A percentile compares a stretch with the other conserved stretches of the same genome.
phyloP scores from a whole-genome alignment of 768 basidiomycete genomes.

The Pleurotus eryngii region DNA sequence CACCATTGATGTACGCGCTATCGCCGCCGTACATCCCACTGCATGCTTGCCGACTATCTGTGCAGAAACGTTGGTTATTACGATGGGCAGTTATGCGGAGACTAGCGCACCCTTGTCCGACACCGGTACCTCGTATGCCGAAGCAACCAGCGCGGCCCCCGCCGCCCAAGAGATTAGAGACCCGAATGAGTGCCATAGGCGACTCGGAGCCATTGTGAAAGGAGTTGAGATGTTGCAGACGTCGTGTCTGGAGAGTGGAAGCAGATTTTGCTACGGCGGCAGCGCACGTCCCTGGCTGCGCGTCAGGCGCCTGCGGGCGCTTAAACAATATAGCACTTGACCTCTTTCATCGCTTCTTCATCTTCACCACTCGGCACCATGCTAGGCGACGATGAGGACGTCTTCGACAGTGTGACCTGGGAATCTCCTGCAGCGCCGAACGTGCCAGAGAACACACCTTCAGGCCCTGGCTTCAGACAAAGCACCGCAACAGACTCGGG shows the following conservation, averaged over 20 bases:
- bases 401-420: constrained; percentile 92
- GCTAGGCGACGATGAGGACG: constrained; percentile 85
- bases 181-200: constrained; percentile 4
- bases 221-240: constrained; percentile 1
- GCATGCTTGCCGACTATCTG: constrained; percentile 69
- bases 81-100: no score
- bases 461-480: constrained; percentile 79
- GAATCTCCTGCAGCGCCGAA: constrained; percentile 64
- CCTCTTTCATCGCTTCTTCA: background rate
- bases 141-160: background rate
- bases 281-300: background rate
- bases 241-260: background rate
- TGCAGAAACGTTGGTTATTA: no score
- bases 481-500: constrained; percentile 63
- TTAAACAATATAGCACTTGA: background rate
- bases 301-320: background rate
- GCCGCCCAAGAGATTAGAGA: background rate
- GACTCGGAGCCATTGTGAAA: constrained; percentile 4
- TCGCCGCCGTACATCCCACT: constrained; percentile 90
- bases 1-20: constrained; percentile 83
- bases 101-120: constrained; percentile 48
- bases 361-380: constrained; percentile 34
- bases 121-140: constrained; percentile 41
- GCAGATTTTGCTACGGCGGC: background rate
- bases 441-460: constrained; percentile 32